Conservation (phyloP, 768 basidiomycete species). For the Cyclocybe cylindracea region DNA sequence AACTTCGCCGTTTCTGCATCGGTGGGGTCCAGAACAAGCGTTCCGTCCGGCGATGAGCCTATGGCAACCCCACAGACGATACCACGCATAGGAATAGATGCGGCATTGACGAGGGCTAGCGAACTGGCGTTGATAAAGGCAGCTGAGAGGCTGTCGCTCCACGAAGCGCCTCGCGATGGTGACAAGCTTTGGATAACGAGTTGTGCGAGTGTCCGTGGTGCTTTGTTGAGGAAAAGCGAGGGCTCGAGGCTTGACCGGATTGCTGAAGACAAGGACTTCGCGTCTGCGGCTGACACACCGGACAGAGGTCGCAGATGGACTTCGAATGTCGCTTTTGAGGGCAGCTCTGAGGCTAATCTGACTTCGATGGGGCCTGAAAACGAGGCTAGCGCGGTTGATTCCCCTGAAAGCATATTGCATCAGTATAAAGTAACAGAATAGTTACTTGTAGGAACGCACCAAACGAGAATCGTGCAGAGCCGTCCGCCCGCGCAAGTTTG, state of each 20-base stretch:
- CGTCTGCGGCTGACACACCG: conserved; percentile 66
- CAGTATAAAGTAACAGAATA: background rate
- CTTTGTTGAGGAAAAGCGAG: conserved; percentile 61
- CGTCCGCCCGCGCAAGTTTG: conserved; percentile 69
- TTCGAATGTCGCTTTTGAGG: conserved; percentile 76
- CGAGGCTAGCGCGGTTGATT: conserved; percentile 59
- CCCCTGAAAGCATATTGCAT: conserved; percentile 23
- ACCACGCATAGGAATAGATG: conserved; percentile 73
- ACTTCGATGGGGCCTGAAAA: conserved; percentile 83
- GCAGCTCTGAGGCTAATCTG: conserved; percentile 64
- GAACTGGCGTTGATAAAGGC: conserved; percentile 72
- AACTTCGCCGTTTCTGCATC: conserved; percentile 40
- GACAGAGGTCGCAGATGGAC: conserved; percentile 70
- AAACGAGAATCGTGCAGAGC: conserved; percentile 72
- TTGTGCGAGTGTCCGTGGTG: conserved; percentile 76
- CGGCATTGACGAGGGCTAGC: conserved; percentile 67
- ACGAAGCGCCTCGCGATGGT: conserved; percentile 18
- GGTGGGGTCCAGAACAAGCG: conserved; percentile 53
- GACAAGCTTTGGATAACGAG: conserved; percentile 71
- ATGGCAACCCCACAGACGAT: conserved; percentile 72
- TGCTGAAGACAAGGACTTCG: conserved; percentile 56
- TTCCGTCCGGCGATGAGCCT: conserved; percentile 33
- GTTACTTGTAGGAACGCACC: conserved; percentile 33
- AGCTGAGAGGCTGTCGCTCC: conserved; percentile 51
- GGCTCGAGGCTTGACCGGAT: conserved; percentile 63